Base-by-base conservation (phyloP, 2,329 filamentous ascomycete genomes). In the Chaetomium olivaceum region DNA sequence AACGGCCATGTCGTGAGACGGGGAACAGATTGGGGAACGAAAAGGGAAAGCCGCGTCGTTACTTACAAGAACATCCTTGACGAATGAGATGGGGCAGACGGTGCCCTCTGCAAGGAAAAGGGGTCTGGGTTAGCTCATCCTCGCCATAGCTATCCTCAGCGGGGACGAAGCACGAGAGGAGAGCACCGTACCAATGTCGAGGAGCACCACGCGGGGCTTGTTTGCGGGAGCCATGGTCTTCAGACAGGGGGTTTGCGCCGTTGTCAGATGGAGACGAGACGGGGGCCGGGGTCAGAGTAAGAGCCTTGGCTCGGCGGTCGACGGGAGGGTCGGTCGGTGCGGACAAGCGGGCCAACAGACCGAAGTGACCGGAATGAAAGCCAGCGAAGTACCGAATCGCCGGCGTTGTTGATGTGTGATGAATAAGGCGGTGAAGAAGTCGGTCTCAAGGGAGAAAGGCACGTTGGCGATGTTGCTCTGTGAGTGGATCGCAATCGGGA, bases 81-180 rank as follows among this genome's bases (percentile, higher is more conserved):
- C 91, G 78, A 93, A 93, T 72, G 89, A 91, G 76, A 93, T 92
- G 72, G 90, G 89, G 77, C 90, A 93, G 69, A 93, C 88, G 58
- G 91, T 93, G 69, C 91, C 91, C 83, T 93, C 91, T 93, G 72
- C 68, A 70, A 62, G 58, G 54, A 72, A 74, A 57, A 39, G 33
- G 46, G 64, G 60, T 71, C 66, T 63, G 71, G 71, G 77, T 81
- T 78, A 81, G 78, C 77, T 75, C 78, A 75, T 74, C 76, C 74
- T 69, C 12, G 4, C 33, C 12, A 4, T 48, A 4, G 16, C 19
- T 8, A 29, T 25, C 14, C 39, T 23, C 33, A 19, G 48, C 6
- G 3, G 21, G 25, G n/a, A 52, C n/a, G 8, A 29, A 61, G 23
- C 6, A 43, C 23, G 60, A 61, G 68, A 70, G 66, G 39, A 65